Base-by-base conservation (phyloP, 129 eudicot genomes). In the Lactuca sativa region DNA sequence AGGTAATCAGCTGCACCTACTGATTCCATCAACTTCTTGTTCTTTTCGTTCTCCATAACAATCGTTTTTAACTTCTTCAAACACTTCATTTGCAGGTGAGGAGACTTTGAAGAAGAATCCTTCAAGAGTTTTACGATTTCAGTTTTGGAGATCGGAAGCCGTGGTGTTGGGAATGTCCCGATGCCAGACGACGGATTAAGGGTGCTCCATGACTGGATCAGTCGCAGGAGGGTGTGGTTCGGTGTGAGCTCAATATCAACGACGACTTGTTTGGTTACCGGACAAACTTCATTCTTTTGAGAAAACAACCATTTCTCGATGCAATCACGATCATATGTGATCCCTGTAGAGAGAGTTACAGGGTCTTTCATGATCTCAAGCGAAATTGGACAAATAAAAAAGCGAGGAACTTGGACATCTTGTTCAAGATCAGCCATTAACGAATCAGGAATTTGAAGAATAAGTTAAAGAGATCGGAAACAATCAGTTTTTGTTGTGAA, bases 121-220 rank as follows among this genome's bases (percentile, higher is more conserved):
- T 62, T 31, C 13, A 69, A 41, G 14, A 78, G 78, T 18, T 63
- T 64, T 25, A 40, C 9, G n/a, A 64, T 59, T 56, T 70, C 59
- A 9, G 68, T 3, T 41, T 64, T 63, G 44, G 38, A 41, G 59
- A 64, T 33, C 7, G 76, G 72, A 31, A 49, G 63, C 36, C 25
- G 54, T 0, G 73, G 82, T 11, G 65, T 71, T 2, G 77, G 82
- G 48, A 65, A 4, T 9, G 48, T 62, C 4, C 63, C 68, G 48
- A 70, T 32, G 11, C 80, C 74, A 6, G 44, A 48, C 2, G 74
- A 76, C 54, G 67, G 54, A 48, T 78, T 71, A 31, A 71, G 54
- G 53, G 77, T 57, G 62, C 77, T 71, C 82, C 82, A 78, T n/a
- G 77, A 64, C 38, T 71, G 77, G 56, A 78, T 78, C 18, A 78